Evolutionary conservation across 257 asterid species (phyloP).

Genomic region (Forsythia suspensa): DNA sequence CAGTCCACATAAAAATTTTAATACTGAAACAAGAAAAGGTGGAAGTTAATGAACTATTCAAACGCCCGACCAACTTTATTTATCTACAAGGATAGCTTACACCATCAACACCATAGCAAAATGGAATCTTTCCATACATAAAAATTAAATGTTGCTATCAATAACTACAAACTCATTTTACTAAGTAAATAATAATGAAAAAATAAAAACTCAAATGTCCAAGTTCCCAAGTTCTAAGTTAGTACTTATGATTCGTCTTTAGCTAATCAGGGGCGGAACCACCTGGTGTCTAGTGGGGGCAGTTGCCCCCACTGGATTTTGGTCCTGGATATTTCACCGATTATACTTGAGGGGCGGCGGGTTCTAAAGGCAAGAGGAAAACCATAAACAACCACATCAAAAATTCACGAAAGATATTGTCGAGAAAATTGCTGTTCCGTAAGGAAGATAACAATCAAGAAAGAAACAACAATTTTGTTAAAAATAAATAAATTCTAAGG

Average conservation of each 20-base stretch:
- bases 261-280: neutral
- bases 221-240: slow-evolving; percentile 16
- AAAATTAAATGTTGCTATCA: slow-evolving; percentile 19
- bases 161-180: slow-evolving; percentile 12
- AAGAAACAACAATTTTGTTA: no score
- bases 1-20: neutral
- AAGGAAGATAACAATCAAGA: no score
- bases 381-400: no score
- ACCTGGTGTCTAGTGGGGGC: no score
- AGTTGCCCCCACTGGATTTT: no score
- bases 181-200: slow-evolving; percentile 4
- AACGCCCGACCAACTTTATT: neutral
- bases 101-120: slow-evolving; percentile 1
- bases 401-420: no score
- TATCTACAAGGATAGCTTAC: neutral
- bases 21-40: neutral
- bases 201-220: slow-evolving; percentile 10
- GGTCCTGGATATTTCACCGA: no score
- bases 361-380: no score
- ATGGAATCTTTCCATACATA: slow-evolving; percentile 7
- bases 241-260: slow-evolving; percentile 14
- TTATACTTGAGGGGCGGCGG: no score
- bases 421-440: no score
- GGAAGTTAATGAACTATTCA: slow-evolving; percentile 5
- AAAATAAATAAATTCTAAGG: no score